Evolutionary conservation across 257 asterid species (phyloP).

Genomic region (Verbena officinalis): DNA sequence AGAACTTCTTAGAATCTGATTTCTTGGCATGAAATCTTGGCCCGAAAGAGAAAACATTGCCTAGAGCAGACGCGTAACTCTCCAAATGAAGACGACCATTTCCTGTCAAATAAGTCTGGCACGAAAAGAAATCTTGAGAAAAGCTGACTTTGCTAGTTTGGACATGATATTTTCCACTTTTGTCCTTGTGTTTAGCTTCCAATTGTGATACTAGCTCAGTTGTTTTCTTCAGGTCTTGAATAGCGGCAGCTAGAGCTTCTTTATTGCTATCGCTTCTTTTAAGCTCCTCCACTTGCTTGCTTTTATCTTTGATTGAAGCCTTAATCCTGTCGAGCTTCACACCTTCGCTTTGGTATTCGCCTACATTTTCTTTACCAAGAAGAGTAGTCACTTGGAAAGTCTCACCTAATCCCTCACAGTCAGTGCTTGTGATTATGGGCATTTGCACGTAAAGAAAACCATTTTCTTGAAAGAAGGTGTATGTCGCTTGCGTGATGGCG

Average conservation of each 20-base stretch:
- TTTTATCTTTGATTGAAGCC: slow-evolving; percentile 65
- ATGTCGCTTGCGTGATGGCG: slow-evolving; percentile 59
- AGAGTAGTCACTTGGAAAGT: slow-evolving; percentile 65
- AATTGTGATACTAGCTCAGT: slow-evolving; percentile 54
- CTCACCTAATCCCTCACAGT: slow-evolving; percentile 53
- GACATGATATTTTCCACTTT: background rate
- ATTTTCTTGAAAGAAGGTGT: slow-evolving; percentile 58
- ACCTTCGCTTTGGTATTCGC: slow-evolving; percentile 38
- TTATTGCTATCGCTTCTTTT: slow-evolving; percentile 71
- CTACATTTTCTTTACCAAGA: slow-evolving; percentile 29
- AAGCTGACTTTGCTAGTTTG: slow-evolving; percentile 32
- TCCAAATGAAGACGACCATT: slow-evolving; percentile 86
- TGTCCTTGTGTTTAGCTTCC: slow-evolving; percentile 55
- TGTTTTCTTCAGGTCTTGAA: slow-evolving; percentile 68
- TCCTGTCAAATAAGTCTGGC: slow-evolving; percentile 52
- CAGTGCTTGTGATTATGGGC: slow-evolving; percentile 77
- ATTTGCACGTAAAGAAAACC: slow-evolving; percentile 75
- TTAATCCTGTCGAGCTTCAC: slow-evolving; percentile 47
- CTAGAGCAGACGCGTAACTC: slow-evolving; percentile 85
- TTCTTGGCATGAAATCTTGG: slow-evolving; percentile 68
- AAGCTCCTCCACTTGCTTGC: slow-evolving; percentile 65
- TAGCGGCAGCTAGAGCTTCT: slow-evolving; percentile 76
- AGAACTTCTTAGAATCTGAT: slow-evolving; percentile 48
- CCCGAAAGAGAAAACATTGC: slow-evolving; percentile 82
- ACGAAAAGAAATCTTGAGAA: slow-evolving; percentile 63